Percentiles rank a stretch among this genome's conserved stretches.
Conservation (phyloP, 768 basidiomycete species). For the Antrodiella citrinella region DNA sequence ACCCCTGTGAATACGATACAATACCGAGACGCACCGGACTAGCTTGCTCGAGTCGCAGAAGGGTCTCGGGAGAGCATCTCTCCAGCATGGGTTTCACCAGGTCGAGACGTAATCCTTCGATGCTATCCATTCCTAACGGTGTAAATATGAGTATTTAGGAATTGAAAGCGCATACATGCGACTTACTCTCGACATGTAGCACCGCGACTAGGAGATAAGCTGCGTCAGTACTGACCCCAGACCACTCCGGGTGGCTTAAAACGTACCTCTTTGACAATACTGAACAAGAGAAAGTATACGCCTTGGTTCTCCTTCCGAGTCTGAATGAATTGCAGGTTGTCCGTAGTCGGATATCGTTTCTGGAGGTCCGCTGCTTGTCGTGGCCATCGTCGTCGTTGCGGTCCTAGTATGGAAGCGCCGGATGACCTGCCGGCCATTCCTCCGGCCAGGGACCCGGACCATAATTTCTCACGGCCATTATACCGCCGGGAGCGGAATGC, state of each 20-base stretch:
- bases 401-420: neutral
- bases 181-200: slow-evolving; percentile 54
- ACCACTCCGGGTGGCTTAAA: slow-evolving; percentile 5
- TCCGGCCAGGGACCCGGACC: too few relatives aligned
- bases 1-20: neutral
- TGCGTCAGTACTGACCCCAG: slow-evolving; percentile 6
- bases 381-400: neutral
- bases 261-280: slow-evolving; percentile 67
- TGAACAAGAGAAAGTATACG: slow-evolving; percentile 57
- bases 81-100: slow-evolving; percentile 70
- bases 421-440: neutral
- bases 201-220: slow-evolving; percentile 39
- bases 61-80: slow-evolving; percentile 62
- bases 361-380: neutral
- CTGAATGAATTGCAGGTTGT: slow-evolving; percentile 20
- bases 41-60: slow-evolving; percentile 57
- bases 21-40: slow-evolving; percentile 50
- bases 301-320: slow-evolving; percentile 27
- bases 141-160: slow-evolving; percentile 36
- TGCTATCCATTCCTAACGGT: slow-evolving; percentile 46
- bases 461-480: too few relatives aligned
- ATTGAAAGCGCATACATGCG: neutral
- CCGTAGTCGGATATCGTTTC: neutral
- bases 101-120: slow-evolving; percentile 47
- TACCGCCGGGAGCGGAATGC: too few relatives aligned